Evolutionary conservation across 148 eudicot species (phyloP).

Genomic region (Vaccinium vitisidaea): DNA sequence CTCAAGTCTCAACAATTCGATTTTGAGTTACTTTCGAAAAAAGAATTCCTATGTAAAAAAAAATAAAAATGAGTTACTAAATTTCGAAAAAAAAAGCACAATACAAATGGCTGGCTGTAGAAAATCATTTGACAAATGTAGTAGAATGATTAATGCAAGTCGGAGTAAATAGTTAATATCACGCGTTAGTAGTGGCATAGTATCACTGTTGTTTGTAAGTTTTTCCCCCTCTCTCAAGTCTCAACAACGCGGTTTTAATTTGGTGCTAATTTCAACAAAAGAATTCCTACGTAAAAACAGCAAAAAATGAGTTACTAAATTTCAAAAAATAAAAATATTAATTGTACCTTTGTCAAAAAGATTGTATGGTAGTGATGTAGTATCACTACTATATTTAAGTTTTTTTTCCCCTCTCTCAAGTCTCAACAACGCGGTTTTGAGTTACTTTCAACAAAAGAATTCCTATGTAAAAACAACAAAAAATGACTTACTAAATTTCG

Average conservation of each 20-base stretch:
- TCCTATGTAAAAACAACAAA: neutral
- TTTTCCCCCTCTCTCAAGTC: neutral
- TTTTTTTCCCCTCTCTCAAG: no score
- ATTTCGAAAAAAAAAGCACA: no score
- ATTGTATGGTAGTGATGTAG: no score
- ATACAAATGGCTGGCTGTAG: neutral
- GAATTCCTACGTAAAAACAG: neutral
- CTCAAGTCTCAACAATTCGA: no score
- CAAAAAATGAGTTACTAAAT: neutral
- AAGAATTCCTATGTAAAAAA: neutral
- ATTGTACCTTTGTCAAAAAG: no score
- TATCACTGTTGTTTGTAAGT: neutral
- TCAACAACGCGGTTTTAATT: neutral
- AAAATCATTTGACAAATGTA: neutral
- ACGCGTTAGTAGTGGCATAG: neutral
- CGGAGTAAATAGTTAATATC: neutral
- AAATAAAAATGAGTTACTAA: neutral
- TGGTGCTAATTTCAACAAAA: neutral
- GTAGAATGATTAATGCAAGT: neutral
- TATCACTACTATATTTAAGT: no score
- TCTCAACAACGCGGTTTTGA: no score
- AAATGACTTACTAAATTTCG: neutral
- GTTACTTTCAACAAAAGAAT: neutral
- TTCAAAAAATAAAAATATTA: neutral
- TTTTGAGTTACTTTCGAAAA: neutral